Conservation (phyloP, 2,329 filamentous ascomycete species). For the Talaromyces sp. region DNA sequence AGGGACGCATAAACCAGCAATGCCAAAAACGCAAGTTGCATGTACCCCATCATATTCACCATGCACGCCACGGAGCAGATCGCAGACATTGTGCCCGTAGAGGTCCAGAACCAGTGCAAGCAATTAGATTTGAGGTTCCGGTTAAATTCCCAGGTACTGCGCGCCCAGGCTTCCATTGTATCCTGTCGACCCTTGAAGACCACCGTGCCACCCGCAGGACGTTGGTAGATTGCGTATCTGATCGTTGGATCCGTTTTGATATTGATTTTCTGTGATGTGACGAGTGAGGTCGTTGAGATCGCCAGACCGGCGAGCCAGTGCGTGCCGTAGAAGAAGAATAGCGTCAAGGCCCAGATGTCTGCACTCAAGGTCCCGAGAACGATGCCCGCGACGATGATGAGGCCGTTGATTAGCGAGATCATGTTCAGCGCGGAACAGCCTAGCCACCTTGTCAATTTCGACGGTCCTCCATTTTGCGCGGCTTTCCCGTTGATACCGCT, state of each 20-base stretch:
- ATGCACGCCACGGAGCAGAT: slow-evolving; percentile 35
- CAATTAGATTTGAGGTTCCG: slow-evolving; percentile 19
- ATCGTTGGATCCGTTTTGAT: slow-evolving; percentile 22
- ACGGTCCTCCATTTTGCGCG: not conserved
- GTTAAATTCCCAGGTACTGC: slow-evolving; percentile 33
- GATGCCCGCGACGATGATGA: slow-evolving; percentile 28
- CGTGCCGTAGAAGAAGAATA: slow-evolving; percentile 32
- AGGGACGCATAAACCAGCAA: slow-evolving; percentile 31
- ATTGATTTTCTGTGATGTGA: slow-evolving; percentile 22
- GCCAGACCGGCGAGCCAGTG: slow-evolving; percentile 32
- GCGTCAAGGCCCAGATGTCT: slow-evolving; percentile 33
- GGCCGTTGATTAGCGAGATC: slow-evolving; percentile 28
- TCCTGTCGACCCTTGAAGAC: slow-evolving; percentile 34
- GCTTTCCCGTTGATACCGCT: not conserved
- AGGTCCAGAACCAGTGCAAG: slow-evolving; percentile 34
- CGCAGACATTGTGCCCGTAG: slow-evolving; percentile 29
- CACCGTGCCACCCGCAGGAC: slow-evolving; percentile 33
- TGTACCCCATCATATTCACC: slow-evolving; percentile 35
- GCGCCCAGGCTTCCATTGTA: slow-evolving; percentile 32
- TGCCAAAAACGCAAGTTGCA: slow-evolving; percentile 33
- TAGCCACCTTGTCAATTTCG: slow-evolving; percentile 21
- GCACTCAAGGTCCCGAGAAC: slow-evolving; percentile 29
- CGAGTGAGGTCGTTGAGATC: slow-evolving; percentile 28
- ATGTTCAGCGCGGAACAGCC: slow-evolving; percentile 25
- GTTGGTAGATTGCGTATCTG: slow-evolving; percentile 33